These are phyloP conservation scores for Pelargonium australe DNA, from an alignment of 441 rosid species.

Conservation along the genomic window DNA sequence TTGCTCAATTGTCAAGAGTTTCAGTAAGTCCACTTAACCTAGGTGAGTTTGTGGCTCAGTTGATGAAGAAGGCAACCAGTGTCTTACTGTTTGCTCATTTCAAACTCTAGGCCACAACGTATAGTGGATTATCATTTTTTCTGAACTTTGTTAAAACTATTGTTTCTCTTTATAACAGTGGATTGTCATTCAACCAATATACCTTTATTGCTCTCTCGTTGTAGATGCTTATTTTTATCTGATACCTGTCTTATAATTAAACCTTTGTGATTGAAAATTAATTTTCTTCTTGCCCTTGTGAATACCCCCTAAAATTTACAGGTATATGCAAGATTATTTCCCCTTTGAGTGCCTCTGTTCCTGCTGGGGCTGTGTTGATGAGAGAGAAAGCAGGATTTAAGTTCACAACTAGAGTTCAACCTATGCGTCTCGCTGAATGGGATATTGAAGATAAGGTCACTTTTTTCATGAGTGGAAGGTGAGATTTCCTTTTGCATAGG, in stretches of 20 bases:
- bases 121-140: not conserved
- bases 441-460: slow-evolving; percentile 85
- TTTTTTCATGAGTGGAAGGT: slow-evolving; percentile 99
- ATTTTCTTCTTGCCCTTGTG: not conserved
- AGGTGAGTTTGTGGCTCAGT: not conserved
- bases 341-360: slow-evolving; percentile 77
- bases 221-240: not conserved
- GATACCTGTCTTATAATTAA: not conserved
- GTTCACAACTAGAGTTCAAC: slow-evolving; percentile 96
- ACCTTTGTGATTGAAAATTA: not conserved
- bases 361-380: slow-evolving; percentile 89
- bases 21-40: not conserved
- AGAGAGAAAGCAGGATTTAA: slow-evolving; percentile 86
- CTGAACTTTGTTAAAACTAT: not conserved
- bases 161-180: not conserved
- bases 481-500: slow-evolving; percentile 21
- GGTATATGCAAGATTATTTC: slow-evolving; percentile 96
- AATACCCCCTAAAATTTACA: slow-evolving; percentile 22
- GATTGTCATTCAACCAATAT: too few species aligned
- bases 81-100: not conserved
- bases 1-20: not conserved
- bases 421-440: slow-evolving; percentile 99
- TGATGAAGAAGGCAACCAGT: not conserved
- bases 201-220: not conserved
- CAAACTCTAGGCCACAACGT: slow-evolving; percentile 4